phyloP scores from a whole-genome alignment of 2,329 filamentous ascomycete species.

The Aspergillus nomiae region DNA sequence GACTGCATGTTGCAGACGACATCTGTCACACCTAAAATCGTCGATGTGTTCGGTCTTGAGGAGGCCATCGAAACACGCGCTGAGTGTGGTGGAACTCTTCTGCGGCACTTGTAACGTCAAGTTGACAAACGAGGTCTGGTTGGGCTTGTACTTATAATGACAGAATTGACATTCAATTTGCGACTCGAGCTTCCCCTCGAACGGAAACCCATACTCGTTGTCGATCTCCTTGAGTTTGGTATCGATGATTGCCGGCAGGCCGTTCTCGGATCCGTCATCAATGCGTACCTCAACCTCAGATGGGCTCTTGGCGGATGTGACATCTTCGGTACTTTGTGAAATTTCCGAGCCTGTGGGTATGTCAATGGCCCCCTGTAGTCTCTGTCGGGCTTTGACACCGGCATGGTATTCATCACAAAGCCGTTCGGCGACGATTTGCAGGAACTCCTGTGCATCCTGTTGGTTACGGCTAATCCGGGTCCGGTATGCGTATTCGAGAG shows the following conservation, averaged over 20 bases:
- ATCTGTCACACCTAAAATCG: constrained; percentile 94
- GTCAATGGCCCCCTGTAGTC: constrained; percentile 30
- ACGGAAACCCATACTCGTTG: constrained; percentile 68
- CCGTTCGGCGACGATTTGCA: constrained; percentile 90
- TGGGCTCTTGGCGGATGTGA: constrained; percentile 23
- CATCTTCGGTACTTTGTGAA: constrained; percentile 12
- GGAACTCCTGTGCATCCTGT: constrained; percentile 95
- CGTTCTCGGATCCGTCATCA: constrained; percentile 37
- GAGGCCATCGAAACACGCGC: constrained; percentile 87
- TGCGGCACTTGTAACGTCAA: constrained; percentile 90
- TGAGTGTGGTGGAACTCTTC: constrained; percentile 75
- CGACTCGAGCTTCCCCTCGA: constrained; percentile 91
- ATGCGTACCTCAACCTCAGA: constrained; percentile 37
- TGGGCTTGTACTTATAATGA: constrained; percentile 83
- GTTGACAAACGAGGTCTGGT: constrained; percentile 83
- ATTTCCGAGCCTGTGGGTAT: constrained; percentile 20
- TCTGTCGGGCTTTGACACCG: constrained; percentile 69
- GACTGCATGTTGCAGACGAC: constrained; percentile 79
- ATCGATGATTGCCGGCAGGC: constrained; percentile 38
- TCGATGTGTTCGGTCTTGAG: constrained; percentile 96
- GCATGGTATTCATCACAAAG: constrained; percentile 94
- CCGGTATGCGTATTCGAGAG: constrained; percentile 81
- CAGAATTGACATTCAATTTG: constrained; percentile 92
- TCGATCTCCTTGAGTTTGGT: constrained; percentile 41
- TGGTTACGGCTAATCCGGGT: constrained; percentile 92